Base-by-base conservation (phyloP, 2,329 filamentous ascomycete genomes). In the Aspergillus eucalypticola region DNA sequence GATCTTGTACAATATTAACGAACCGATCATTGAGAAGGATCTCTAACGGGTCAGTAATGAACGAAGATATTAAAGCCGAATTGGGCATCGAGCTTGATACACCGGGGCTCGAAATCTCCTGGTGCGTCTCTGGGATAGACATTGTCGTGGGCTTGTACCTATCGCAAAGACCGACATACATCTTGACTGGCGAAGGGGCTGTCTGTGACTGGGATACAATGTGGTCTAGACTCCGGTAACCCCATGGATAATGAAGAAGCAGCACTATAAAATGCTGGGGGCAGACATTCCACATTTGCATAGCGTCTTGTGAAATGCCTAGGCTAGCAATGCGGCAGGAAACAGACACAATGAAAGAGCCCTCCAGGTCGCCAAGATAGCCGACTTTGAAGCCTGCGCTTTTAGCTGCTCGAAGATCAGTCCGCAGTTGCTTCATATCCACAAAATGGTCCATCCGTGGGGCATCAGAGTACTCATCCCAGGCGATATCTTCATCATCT, bases 271-370 rank as follows among this genome's bases (percentile, higher is more conserved):
- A 93, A 35, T 92, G 88, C 0, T 81, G 75, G 0, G 81, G 76
- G 13, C 84, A 76, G 10, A 96, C 73, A 61, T 88, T 83, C 92
- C 92, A 96, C 1, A 92, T 90, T 68, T 89, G 83, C 74, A 91
- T 84, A 0, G 87, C 88, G 69, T 93, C 90, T 39, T 88, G 83
- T 0, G 90, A 89, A 11, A 96, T 84, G 0, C 84, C 87, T 1
- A 96, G 83, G 66, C 89, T 90, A 3, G 83, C 79, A 29, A 90
- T 84, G 3, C 86, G 86, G 29, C 90, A 84, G 0, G 92, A 91
- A 2, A 95, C 75, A 4, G 86, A 87, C 17, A 95, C 73, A 61
- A 84, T 84, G 55, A 81, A 63, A 3, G 83, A 79, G 60, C 78
- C 82, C 10, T 77, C 76, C 17, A 86, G 76, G 17, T 82, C 78